Evolutionary conservation across 805 yeast genomes (phyloP).

Genomic region (Candida rishiriensis): DNA sequence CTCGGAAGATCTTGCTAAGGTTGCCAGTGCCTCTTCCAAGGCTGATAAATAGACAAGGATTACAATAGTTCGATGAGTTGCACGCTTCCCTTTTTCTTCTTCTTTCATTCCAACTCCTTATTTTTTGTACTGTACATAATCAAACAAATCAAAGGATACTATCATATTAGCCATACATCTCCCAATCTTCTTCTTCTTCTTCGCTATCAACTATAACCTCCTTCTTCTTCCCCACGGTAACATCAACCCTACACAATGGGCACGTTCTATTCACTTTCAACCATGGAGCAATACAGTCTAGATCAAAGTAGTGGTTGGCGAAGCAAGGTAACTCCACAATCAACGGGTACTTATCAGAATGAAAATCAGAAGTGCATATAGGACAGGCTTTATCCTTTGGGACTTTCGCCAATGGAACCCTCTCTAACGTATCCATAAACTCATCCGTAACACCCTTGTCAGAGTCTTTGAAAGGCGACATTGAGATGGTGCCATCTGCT

Average conservation of each 20-base stretch:
- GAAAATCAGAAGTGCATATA: conserved; percentile 72
- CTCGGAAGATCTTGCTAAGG: conserved; percentile 11
- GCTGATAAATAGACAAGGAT: neutral
- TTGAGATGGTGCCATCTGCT: too few species aligned
- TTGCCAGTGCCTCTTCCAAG: neutral
- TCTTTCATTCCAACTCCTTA: neutral
- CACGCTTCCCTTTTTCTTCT: too few species aligned
- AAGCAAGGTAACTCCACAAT: conserved; percentile 73
- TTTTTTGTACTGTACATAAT: neutral
- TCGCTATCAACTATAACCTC: conserved; percentile 39
- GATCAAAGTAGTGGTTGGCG: conserved; percentile 67
- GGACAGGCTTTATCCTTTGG: conserved; percentile 64
- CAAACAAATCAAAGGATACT: neutral
- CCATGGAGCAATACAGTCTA: conserved; percentile 93
- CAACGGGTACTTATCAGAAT: conserved; percentile 72
- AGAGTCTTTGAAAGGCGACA: neutral
- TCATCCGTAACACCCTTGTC: conserved; percentile 56
- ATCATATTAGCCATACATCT: conserved; percentile 59
- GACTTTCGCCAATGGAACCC: conserved; percentile 46
- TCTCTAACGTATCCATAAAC: conserved; percentile 70
- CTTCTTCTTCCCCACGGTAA: conserved; percentile 45
- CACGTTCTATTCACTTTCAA: conserved; percentile 68
- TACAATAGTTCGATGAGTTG: too few species aligned
- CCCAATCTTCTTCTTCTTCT: conserved; percentile 71
- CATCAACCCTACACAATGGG: conserved; percentile 80